These are phyloP conservation scores for Xerocomus brunneocitrinus DNA, from an alignment of 768 basidiomycete genomes.

Conservation along the genomic window DNA sequence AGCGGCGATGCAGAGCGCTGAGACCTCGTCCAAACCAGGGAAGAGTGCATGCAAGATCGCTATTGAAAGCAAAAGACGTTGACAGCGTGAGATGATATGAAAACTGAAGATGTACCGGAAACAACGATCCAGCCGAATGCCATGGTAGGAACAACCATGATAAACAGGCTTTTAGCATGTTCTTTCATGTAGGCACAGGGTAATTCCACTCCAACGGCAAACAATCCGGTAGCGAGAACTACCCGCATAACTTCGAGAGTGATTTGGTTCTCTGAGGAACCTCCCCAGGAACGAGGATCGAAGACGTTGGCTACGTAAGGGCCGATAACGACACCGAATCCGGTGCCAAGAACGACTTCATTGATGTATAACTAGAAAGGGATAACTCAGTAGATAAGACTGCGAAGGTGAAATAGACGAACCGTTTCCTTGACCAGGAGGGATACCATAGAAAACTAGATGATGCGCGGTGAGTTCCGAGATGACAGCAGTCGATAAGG, in stretches of 20 bases:
- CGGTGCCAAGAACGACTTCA: conserved; percentile 89
- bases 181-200: conserved; percentile 79
- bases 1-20: conserved; percentile 81
- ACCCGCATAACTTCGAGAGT: conserved; percentile 86
- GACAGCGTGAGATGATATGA: background rate
- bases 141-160: conserved; percentile 81
- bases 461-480: background rate
- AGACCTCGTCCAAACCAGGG: conserved; percentile 64
- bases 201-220: conserved; percentile 93
- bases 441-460: conserved; percentile 79
- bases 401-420: background rate
- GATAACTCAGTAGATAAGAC: background rate
- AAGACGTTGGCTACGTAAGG: conserved; percentile 70
- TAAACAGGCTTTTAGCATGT: conserved; percentile 65
- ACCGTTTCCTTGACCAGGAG: conserved; percentile 81
- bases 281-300: conserved; percentile 82
- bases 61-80: conserved; percentile 21
- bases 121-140: conserved; percentile 79
- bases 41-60: conserved; percentile 69
- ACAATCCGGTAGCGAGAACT: conserved; percentile 87
- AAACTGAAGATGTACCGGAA: conserved; percentile 43
- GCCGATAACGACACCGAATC: conserved; percentile 56
- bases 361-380: conserved; percentile 72
- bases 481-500: background rate
- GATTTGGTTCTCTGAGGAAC: conserved; percentile 45